phyloP scores from a whole-genome alignment of 2,329 filamentous ascomycete species.

The Diaporthe aspalathi region DNA sequence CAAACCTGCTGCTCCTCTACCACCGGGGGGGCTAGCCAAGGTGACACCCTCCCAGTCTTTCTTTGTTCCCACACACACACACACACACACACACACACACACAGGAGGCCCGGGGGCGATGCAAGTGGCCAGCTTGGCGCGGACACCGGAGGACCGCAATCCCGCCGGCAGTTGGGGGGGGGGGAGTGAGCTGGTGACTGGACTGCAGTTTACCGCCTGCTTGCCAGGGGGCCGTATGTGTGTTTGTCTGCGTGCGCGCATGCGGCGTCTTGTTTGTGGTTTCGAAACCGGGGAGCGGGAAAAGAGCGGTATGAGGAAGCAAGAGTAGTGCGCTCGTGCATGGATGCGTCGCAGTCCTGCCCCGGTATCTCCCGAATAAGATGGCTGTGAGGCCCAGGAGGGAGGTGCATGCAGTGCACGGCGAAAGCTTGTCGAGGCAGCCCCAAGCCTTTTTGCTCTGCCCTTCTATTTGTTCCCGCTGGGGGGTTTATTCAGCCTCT shows the following conservation, averaged over 20 bases:
- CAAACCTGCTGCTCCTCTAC: background rate
- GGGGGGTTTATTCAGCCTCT: background rate
- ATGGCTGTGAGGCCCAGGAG: background rate
- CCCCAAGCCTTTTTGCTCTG: background rate
- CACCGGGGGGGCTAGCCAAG: background rate
- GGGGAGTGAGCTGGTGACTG: background rate
- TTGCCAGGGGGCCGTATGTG: background rate
- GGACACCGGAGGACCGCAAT: background rate
- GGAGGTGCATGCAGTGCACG: background rate
- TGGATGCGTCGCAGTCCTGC: background rate
- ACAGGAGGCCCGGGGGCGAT: slow-evolving; percentile 4
- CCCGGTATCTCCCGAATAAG: background rate
- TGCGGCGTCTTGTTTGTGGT: background rate
- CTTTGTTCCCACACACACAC: too few relatives aligned
- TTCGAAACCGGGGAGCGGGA: background rate
- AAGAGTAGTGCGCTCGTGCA: background rate
- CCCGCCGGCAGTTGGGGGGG: slow-evolving; percentile 9
- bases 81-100: too few relatives aligned
- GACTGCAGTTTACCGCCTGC: background rate
- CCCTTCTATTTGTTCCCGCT: background rate
- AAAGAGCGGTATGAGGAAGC: slow-evolving; percentile 17
- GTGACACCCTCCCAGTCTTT: background rate
- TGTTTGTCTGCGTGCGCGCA: slow-evolving; percentile 5
- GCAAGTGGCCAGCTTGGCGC: slow-evolving; percentile 36
- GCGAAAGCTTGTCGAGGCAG: slow-evolving; percentile 17